Conservation (phyloP, 2,329 filamentous ascomycete species). For the Venturia effusa region DNA sequence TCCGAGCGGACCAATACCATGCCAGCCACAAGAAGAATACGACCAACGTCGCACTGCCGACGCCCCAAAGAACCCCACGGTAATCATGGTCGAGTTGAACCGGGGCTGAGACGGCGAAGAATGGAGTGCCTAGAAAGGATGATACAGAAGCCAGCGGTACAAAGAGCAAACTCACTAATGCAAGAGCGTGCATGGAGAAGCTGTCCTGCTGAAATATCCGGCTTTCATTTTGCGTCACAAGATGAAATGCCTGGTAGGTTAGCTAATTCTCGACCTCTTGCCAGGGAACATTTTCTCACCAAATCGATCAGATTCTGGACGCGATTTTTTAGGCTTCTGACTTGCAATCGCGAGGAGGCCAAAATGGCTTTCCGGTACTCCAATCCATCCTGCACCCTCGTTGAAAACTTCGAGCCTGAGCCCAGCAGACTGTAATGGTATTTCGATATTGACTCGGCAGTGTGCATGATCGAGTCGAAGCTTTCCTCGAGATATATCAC, state of each 20-base stretch:
- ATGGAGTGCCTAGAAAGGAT: slow-evolving; percentile 21
- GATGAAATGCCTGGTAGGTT: slow-evolving; percentile 23
- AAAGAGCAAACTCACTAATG: slow-evolving; percentile 33
- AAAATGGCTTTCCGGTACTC: not conserved
- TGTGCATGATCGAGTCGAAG: not conserved
- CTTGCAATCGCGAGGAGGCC: slow-evolving; percentile 21
- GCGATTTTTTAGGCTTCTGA: slow-evolving; percentile 25
- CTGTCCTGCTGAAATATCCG: slow-evolving; percentile 26
- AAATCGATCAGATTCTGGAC: slow-evolving; percentile 26
- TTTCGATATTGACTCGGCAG: slow-evolving; percentile 19
- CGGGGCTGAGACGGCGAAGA: slow-evolving; percentile 15
- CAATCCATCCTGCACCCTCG: not conserved
- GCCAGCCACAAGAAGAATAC: slow-evolving; percentile 1
- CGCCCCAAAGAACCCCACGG: not conserved
- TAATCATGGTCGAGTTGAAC: slow-evolving; percentile 12
- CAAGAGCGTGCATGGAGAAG: slow-evolving; percentile 36
- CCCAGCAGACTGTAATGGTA: slow-evolving; percentile 17
- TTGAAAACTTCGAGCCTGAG: not conserved
- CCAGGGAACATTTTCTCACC: slow-evolving; percentile 12
- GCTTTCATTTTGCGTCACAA: slow-evolving; percentile 29
- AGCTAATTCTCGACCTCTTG: not conserved
- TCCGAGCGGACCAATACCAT: not conserved
- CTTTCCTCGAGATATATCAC: slow-evolving; percentile 27
- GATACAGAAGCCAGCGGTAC: slow-evolving; percentile 29
- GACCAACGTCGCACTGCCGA: not conserved